A percentile compares a stretch with the other conserved stretches of the same genome.
phyloP scores from a whole-genome alignment of 2,329 filamentous ascomycete genomes.

The Trichoderma brevicompactum region DNA sequence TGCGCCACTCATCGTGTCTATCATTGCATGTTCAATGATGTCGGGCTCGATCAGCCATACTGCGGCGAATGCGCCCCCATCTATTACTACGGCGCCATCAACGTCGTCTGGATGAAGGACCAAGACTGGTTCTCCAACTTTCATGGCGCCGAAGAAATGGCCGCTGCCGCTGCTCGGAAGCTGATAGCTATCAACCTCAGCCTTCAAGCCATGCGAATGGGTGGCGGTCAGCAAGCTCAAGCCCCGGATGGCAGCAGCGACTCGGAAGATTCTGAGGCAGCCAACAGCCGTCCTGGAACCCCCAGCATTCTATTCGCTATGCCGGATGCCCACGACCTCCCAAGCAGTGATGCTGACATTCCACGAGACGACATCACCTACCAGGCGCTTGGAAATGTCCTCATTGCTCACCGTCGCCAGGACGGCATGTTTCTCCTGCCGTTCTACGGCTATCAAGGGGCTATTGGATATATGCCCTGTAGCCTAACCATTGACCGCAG shows the following conservation, averaged over 20 bases:
- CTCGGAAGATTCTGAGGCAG: no score
- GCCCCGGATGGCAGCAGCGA: no score
- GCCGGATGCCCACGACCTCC: not conserved
- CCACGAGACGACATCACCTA: slow-evolving; percentile 37
- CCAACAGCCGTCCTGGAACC: not conserved
- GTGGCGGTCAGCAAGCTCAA: not conserved
- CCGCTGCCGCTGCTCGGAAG: not conserved
- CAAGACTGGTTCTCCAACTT: slow-evolving; percentile 30
- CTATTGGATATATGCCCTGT: slow-evolving; percentile 41
- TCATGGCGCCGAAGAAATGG: slow-evolving; percentile 4
- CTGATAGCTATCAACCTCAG: not conserved
- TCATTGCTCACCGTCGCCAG: slow-evolving; percentile 35
- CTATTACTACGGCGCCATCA: slow-evolving; percentile 33
- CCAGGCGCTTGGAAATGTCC: slow-evolving; percentile 27
- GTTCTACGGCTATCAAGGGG: slow-evolving; percentile 38
- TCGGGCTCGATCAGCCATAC: slow-evolving; percentile 34
- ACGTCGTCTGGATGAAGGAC: slow-evolving; percentile 33
- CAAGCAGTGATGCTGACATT: slow-evolving; percentile 29
- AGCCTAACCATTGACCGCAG: slow-evolving; percentile 31
- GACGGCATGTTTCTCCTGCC: slow-evolving; percentile 35
- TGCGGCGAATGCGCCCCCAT: slow-evolving; percentile 44
- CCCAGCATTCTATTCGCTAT: not conserved
- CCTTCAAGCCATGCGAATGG: not conserved
- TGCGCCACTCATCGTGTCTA: slow-evolving; percentile 39
- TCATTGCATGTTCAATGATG: slow-evolving; percentile 36